These are phyloP conservation scores for Yamadazyma triangularis DNA, from an alignment of 1,139 yeast genomes.

Conservation along the genomic window DNA sequence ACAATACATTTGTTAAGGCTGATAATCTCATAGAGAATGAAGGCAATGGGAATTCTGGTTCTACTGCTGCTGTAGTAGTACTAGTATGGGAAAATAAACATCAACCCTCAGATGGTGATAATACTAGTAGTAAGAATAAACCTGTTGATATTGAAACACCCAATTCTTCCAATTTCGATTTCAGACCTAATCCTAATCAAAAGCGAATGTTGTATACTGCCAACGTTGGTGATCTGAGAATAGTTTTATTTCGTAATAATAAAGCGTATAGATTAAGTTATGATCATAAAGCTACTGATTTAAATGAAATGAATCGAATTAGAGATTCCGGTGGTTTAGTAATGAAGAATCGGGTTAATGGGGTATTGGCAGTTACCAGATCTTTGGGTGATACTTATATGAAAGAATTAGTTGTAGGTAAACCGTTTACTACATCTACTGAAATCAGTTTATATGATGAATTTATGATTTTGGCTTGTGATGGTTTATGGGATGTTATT, in stretches of 20 bases:
- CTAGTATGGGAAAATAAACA: conserved; percentile 68
- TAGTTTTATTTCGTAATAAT: conserved; percentile 72
- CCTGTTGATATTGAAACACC: conserved; percentile 4
- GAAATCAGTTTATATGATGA: conserved; percentile 60
- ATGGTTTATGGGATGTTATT: conserved; percentile 93
- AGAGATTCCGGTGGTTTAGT: conserved; percentile 79
- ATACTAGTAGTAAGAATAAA: conserved; percentile 3
- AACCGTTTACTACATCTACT: conserved; percentile 90
- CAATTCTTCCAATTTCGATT: conserved; percentile 2
- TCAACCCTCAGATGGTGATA: no score
- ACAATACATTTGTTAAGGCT: conserved; percentile 64
- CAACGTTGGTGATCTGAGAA: conserved; percentile 91
- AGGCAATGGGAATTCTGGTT: conserved; percentile 69
- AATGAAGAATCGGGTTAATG: conserved; percentile 89
- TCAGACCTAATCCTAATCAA: conserved; percentile 22
- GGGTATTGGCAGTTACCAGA: conserved; percentile 91
- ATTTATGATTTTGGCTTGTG: conserved; percentile 85
- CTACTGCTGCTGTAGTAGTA: conserved; percentile 95
- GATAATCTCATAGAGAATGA: conserved; percentile 64
- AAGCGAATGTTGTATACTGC: conserved; percentile 84
- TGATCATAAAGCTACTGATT: conserved; percentile 92
- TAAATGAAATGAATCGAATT: conserved; percentile 70
- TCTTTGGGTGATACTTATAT: conserved; percentile 93
- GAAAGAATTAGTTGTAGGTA: conserved; percentile 85
- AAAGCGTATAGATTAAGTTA: conserved; percentile 76